phyloP scores from a whole-genome alignment of 2,329 filamentous ascomycete genomes.

The Monosporascus sp. region DNA sequence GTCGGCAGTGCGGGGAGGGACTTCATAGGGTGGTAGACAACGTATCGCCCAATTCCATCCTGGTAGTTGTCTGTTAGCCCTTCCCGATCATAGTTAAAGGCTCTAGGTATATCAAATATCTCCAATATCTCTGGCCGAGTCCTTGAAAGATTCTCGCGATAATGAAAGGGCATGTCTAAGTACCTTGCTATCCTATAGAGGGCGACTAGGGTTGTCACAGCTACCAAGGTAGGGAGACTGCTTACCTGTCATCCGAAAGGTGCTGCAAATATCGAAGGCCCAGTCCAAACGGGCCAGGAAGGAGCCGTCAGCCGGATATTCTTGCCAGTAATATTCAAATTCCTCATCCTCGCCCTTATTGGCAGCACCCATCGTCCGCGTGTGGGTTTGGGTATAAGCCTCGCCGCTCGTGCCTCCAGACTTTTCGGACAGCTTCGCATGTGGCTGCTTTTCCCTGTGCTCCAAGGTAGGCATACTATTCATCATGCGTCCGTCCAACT shows the following conservation, averaged over 20 bases:
- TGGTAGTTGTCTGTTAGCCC: constrained; percentile 16
- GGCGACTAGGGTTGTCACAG: too few species aligned
- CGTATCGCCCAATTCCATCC: constrained; percentile 55
- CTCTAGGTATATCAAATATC: background rate
- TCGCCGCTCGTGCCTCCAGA: background rate
- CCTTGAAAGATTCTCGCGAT: too few species aligned
- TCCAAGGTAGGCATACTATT: background rate
- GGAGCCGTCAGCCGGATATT: constrained; percentile 46
- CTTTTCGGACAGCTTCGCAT: background rate
- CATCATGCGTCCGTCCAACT: constrained; percentile 1
- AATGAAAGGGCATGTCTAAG: too few species aligned
- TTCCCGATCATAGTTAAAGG: background rate
- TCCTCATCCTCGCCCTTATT: constrained; percentile 17
- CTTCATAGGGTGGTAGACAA: constrained; percentile 37
- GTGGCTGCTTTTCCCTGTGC: constrained; percentile 4
- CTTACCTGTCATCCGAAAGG: constrained; percentile 51
- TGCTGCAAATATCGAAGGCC: constrained; percentile 49
- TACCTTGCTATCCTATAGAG: too few species aligned
- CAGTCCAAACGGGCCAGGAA: constrained; percentile 49
- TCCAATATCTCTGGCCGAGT: too few species aligned
- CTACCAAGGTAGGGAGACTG: background rate
- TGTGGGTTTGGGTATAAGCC: background rate
- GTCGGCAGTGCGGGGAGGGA: constrained; percentile 32
- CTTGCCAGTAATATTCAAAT: constrained; percentile 55
- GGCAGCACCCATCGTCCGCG: background rate